Evolutionary conservation across 495 filamentous ascomycete species (phyloP), one percentile per base, ranked within the genome.

Genomic region (Gamarada debralockiae): DNA sequence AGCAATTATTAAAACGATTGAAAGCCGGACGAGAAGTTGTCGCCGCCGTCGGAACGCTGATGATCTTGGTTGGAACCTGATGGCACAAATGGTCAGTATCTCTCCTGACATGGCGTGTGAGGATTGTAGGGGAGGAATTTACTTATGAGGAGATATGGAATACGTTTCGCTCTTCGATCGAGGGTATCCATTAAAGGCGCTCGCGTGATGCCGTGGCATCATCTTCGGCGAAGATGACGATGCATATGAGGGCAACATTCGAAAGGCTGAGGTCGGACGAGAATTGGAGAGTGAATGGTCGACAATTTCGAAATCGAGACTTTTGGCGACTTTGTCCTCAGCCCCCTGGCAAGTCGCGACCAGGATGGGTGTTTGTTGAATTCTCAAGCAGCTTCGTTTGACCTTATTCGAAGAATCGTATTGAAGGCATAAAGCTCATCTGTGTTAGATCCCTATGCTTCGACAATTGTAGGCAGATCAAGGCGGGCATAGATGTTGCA

Each of bases 91-190:
- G 40, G 13, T 23, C 40, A 22, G 17, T 23, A 43, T 23, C 17
- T 23, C 2, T 43, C 3, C 40, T 18, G 14, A 13, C 36, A 18
- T 4, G 36, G 14, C 5, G 7, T 39, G 41, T 38, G 24, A 46
- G 20, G 3, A 8, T 22, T 5, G 23, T 12, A 47, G 52, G 59
- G 23, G 51, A 50, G 42, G 48, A 41, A 46, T 43, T 57, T 79
- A 96, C 90, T 87, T 85, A 65, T 96, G 89, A 58, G 91, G 89
- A 56, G 90, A 89, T 63, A 96, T 90, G 53, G 88, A 89, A 65
- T 95, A 93, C 40, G 84, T 86, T 24, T 56, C 67, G 55, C 64
- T 69, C 44, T 76, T 73, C 34, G 73, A 73, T 44, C 73, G 73
- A 48, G 80, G 75, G 68, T 86, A 86, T 65, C 89, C 90, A 73